Conservation (phyloP, 139 green algal species). For the Chlamydomonas incerta region DNA sequence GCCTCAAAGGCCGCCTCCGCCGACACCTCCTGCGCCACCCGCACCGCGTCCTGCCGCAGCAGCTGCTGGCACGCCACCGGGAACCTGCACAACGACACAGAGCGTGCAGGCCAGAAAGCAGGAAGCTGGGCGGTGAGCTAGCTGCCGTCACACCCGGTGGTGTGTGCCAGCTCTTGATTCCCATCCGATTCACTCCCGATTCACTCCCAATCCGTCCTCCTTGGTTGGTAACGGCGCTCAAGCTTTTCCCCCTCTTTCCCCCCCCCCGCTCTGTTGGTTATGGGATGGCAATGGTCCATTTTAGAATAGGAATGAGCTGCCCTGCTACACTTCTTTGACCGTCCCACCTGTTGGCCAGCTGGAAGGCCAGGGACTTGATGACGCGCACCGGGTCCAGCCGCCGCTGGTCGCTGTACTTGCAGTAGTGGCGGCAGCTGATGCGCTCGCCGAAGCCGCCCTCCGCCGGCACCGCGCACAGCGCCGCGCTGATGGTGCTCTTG, state of each 20-base stretch:
- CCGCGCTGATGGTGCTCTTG: conserved; percentile 40
- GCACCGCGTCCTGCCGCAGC: background rate
- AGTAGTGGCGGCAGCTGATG: conserved; percentile 16
- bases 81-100: background rate
- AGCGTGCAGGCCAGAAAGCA: too few relatives aligned
- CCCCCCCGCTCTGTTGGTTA: too few relatives aligned
- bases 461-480: conserved; percentile 15
- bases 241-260: too few relatives aligned
- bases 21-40: background rate
- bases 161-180: too few relatives aligned
- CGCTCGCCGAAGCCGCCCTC: background rate
- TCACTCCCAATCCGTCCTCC: too few relatives aligned
- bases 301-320: too few relatives aligned
- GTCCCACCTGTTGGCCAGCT: conserved; percentile 21
- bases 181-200: too few relatives aligned
- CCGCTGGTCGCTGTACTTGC: conserved; percentile 42
- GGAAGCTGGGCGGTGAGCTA: too few relatives aligned
- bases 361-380: conserved; percentile 46
- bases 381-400: conserved; percentile 39
- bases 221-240: too few relatives aligned
- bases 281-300: too few relatives aligned
- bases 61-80: background rate
- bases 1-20: conserved; percentile 14
- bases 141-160: too few relatives aligned
- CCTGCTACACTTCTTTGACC: background rate